Evolutionary conservation across 2,329 filamentous ascomycete species (phyloP), one percentile per base, ranked within the genome.

Genomic region (Xylariaceae sp.): DNA sequence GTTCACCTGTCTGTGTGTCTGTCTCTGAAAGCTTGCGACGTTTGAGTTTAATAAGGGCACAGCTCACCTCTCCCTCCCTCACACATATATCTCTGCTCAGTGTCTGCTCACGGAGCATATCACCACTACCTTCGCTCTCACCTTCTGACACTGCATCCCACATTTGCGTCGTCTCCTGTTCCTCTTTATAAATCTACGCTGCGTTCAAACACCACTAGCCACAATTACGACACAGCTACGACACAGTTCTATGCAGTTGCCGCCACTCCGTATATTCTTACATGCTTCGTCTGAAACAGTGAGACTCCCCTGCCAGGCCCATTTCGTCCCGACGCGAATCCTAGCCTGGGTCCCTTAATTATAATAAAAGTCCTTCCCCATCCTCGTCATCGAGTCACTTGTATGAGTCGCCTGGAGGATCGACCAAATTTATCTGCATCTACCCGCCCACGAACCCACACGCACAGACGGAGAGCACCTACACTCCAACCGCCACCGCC

Each of bases 251-350:
- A 15, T n/a, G 7, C 32, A 35, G 16, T 35, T 35, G 32, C 32
- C 50, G 43, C 44, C 37, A 43, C 53, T 56, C 18, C 43, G 30
- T 40, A 50, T 29, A 27, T 32, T 48, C 50, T 48, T 54, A 35
- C 55, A 48, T 48, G 24, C 41, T 51, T 36, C 42, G 47, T 57
- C 57, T 54, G 50, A 57, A 51, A 58, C 55, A 49, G 37, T 36
- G 24, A 46, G 50, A 46, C 44, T 54, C 39, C 41, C 47, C 26
- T 37, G 41, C 53, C 43, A 33, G 29, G 24, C 26, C 54, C 36
- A 52, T 23, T 33, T 35, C 35, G 41, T 45, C 29, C 42, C 40
- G 35, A 56, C 44, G 55, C 53, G 50, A 59, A 46, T 30, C 48
- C 49, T 33, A 47, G 39, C 41, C 27, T 50, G 33, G 36, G 48